A percentile compares a stretch with the other conserved stretches of the same genome.
phyloP scores from a whole-genome alignment of 2,329 filamentous ascomycete species.

The Hypoxylon sp. region DNA sequence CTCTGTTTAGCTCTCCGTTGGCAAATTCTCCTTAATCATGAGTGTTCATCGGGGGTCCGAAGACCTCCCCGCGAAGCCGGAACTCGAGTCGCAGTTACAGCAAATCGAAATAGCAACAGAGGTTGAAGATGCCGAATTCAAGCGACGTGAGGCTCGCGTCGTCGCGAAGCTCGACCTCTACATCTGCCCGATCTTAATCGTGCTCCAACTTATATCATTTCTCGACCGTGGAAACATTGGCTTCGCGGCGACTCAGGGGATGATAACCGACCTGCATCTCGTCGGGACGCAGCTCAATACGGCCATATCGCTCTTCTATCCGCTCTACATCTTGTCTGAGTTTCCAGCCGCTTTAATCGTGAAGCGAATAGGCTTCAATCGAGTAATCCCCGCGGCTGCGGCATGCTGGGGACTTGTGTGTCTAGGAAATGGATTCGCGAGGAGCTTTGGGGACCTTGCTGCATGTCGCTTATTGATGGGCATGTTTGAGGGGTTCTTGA shows the following conservation, averaged over 20 bases:
- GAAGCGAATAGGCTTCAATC: conserved; percentile 42
- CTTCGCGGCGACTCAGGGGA: conserved; percentile 44
- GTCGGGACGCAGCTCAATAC: conserved; percentile 43
- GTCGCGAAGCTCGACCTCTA: conserved; percentile 46
- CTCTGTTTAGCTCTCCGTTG: background rate
- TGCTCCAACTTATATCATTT: conserved; percentile 44
- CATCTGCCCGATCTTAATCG: conserved; percentile 42
- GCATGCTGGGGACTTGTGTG: conserved; percentile 41
- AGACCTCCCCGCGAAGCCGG: conserved; percentile 34
- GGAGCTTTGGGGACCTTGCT: conserved; percentile 40
- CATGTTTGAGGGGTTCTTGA: conserved; percentile 45
- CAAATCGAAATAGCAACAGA: conserved; percentile 24
- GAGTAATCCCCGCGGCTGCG: conserved; percentile 41
- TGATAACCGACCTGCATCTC: conserved; percentile 40
- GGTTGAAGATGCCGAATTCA: conserved; percentile 40
- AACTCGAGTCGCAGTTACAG: conserved; percentile 34
- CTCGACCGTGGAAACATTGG: conserved; percentile 45
- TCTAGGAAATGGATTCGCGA: conserved; percentile 44
- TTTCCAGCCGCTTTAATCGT: conserved; percentile 44
- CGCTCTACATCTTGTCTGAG: conserved; percentile 42
- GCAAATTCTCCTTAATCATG: conserved; percentile 19
- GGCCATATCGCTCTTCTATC: conserved; percentile 46
- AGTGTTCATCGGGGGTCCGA: conserved; percentile 36
- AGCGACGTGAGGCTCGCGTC: conserved; percentile 40
- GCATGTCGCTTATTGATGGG: conserved; percentile 43